These are phyloP conservation scores for Cladosporium austrohemisphaericum DNA, from an alignment of 2,329 filamentous ascomycete species.

Conservation along the genomic window DNA sequence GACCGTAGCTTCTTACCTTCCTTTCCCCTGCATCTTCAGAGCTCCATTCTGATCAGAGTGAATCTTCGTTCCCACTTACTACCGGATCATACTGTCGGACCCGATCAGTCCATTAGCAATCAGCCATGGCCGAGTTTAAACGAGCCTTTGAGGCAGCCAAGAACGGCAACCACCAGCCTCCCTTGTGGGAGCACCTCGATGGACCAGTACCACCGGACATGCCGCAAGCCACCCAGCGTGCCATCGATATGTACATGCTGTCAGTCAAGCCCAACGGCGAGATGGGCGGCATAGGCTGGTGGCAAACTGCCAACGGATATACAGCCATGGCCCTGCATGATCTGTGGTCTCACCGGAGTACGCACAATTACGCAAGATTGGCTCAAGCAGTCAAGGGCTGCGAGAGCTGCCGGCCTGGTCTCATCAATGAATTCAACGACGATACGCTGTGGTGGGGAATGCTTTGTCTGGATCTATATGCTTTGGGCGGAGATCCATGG, in stretches of 20 bases:
- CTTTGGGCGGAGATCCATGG: conserved; percentile 21
- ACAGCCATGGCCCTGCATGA: conserved; percentile 29
- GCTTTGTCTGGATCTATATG: conserved; percentile 24
- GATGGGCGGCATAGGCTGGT: conserved; percentile 29
- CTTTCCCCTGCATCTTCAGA: no score
- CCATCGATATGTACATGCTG: conserved; percentile 25
- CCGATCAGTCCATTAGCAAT: no score
- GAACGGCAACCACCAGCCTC: conserved; percentile 10
- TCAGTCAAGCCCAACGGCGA: conserved; percentile 23
- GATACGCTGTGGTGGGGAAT: conserved; percentile 30
- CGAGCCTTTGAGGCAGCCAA: conserved; percentile 6
- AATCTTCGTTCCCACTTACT: neutral
- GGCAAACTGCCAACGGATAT: conserved; percentile 31
- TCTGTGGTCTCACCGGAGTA: conserved; percentile 20
- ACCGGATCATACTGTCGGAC: neutral
- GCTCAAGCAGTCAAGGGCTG: conserved; percentile 18
- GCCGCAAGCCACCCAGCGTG: conserved; percentile 21
- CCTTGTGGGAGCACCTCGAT: conserved; percentile 12
- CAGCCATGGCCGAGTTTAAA: conserved; percentile 10
- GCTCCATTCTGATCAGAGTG: no score
- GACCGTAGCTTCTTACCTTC: no score
- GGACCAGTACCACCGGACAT: conserved; percentile 8
- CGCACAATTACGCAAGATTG: conserved; percentile 21
- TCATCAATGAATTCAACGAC: conserved; percentile 30
- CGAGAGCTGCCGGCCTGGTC: conserved; percentile 19